These are phyloP conservation scores for Parathielavia appendiculata DNA, from an alignment of 495 filamentous ascomycete species.

Conservation along the genomic window DNA sequence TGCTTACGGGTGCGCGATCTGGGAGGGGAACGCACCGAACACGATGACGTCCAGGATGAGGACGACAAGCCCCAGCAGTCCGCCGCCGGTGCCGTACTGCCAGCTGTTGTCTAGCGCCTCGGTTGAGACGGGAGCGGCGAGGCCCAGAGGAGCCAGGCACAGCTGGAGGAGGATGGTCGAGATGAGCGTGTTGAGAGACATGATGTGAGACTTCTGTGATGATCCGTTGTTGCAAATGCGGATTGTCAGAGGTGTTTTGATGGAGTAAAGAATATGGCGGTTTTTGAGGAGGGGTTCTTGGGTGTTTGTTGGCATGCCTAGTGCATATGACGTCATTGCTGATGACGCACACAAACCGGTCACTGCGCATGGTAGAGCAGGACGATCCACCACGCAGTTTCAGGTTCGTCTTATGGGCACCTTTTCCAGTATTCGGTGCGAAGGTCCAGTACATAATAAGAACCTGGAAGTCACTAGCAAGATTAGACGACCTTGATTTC, in stretches of 20 bases:
- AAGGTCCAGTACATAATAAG: too few relatives aligned
- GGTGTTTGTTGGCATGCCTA: too few relatives aligned
- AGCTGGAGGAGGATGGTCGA: conserved; percentile 39
- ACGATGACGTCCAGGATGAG: conserved; percentile 49
- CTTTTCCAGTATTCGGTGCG: too few relatives aligned
- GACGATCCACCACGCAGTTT: too few relatives aligned
- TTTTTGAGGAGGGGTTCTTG: too few relatives aligned
- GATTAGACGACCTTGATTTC: too few relatives aligned
- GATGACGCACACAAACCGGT: too few relatives aligned
- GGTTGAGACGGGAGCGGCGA: conserved; percentile 31
- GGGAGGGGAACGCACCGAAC: conserved; percentile 34
- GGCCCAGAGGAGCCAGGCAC: conserved; percentile 35
- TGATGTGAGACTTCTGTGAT: not conserved
- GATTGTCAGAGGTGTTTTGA: not conserved
- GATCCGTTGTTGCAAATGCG: not conserved
- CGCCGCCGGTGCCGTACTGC: conserved; percentile 46
- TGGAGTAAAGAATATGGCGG: not conserved
- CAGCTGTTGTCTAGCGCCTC: conserved; percentile 26
- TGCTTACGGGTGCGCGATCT: not conserved
- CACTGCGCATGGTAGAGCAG: too few relatives aligned
- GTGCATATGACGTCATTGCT: too few relatives aligned
- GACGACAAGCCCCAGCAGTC: conserved; percentile 45
- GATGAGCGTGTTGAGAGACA: conserved; percentile 16
- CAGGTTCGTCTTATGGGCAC: too few relatives aligned
- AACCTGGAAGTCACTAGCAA: too few relatives aligned